A percentile compares a stretch with the other conserved stretches of the same genome.
These are phyloP conservation scores for Mycena amicta DNA, from an alignment of 768 basidiomycete species.

Conservation along the genomic window DNA sequence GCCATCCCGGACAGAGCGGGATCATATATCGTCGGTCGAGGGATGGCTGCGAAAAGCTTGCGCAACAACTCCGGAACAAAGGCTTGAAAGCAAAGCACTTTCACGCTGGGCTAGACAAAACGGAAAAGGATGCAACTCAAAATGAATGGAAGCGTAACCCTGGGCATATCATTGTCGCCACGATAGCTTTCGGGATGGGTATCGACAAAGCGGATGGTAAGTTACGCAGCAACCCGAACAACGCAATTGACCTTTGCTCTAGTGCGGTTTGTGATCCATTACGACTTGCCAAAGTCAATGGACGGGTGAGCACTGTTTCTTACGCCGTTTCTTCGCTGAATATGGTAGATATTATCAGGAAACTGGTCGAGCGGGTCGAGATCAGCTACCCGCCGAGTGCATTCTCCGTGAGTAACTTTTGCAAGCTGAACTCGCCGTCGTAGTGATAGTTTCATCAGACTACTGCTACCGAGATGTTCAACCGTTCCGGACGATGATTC, in stretches of 20 bases:
- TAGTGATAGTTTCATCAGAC: constrained; percentile 45
- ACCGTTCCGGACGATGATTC: constrained; percentile 61
- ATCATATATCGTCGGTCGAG: constrained; percentile 84
- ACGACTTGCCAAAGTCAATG: constrained; percentile 77
- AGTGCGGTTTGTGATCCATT: constrained; percentile 94
- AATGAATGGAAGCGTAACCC: constrained; percentile 73
- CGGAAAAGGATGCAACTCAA: constrained; percentile 65
- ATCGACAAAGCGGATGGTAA: constrained; percentile 84
- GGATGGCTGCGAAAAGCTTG: constrained; percentile 78
- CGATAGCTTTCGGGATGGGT: constrained; percentile 97
- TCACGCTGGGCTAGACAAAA: constrained; percentile 75
- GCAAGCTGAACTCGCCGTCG: not conserved
- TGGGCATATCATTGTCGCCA: constrained; percentile 88
- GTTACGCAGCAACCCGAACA: too few species aligned
- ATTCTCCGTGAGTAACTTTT: constrained; percentile 76
- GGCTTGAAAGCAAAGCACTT: constrained; percentile 75
- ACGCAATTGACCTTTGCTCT: constrained; percentile 3
- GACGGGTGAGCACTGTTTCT: constrained; percentile 61
- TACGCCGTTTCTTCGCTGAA: not conserved
- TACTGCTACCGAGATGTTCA: constrained; percentile 64
- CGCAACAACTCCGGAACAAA: constrained; percentile 61
- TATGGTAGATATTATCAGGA: constrained; percentile 83
- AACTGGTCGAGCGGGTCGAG: constrained; percentile 94
- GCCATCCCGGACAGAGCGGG: constrained; percentile 64
- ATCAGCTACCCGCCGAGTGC: constrained; percentile 83